Evolutionary conservation across 352 stramenopile species (phyloP), one percentile per base, ranked within the genome.

Genomic region (Globisporangium polare): DNA sequence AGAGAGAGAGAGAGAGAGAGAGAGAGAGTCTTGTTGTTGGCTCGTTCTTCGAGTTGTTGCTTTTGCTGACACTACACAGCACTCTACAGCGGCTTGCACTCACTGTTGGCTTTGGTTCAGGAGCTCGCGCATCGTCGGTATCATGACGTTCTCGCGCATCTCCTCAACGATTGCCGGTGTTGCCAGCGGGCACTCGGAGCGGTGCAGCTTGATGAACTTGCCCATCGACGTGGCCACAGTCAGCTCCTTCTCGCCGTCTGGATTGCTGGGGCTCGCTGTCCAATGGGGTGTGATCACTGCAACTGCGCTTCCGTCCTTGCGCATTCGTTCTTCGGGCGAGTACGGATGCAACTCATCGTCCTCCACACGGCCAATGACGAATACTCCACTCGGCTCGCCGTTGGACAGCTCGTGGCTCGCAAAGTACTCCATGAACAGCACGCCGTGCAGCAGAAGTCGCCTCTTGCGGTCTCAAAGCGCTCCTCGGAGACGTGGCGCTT

Each of bases 391-490:
- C 17, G 41, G 12, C 10, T 18, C 41, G 7, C 18, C 20, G n/a
- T n/a, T n/a, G 6, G 10, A n/a, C 3, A 62, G 24, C 24, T 55
- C 24, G 3, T 50, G 50, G n/a, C 33, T 24, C 6, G 24, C 41
- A 24, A 47, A 47, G 18, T 15, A 47, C 18, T 47, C 1, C 18
- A 24, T 47, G 41, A 26, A 47, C 4, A 47, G 18, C 41, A 24
- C 41, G 18, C 18, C 17, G 18, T 47, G 41, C 60, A 75, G 60
- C 75, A 83, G 27, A 71, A 80, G 41, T 85, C 72, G 15, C 74
- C 75, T 7, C 26, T 37, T 8, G 75, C 70, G 20, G 65, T 75
- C 52, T 80, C 62, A 52, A 82, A 88, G 31, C 76, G 71, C 26
- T 75, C 74, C 47, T 62, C 73, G n/a, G 73, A 65, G 0, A 54